These are phyloP conservation scores for Linum usitatissimum DNA, from an alignment of 345 rosid species.

Conservation along the genomic window DNA sequence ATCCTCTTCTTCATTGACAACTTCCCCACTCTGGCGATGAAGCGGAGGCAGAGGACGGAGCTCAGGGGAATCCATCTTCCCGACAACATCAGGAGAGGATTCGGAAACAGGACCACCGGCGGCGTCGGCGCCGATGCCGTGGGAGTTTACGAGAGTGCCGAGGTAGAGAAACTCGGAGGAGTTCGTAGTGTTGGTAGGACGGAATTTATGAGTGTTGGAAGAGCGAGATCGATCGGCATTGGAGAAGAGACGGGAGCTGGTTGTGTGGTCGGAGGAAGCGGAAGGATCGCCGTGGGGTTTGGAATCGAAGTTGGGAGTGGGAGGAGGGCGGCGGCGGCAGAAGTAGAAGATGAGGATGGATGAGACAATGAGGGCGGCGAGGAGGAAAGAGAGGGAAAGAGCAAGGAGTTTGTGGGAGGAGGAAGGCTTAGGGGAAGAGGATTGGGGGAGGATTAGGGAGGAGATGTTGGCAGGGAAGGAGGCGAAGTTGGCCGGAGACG, in stretches of 20 bases:
- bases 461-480: slow-evolving; percentile 94
- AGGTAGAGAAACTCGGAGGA: slow-evolving; percentile 77
- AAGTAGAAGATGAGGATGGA: slow-evolving; percentile 27
- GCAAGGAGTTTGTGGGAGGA: slow-evolving; percentile 39
- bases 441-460: slow-evolving; percentile 64
- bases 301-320: slow-evolving; percentile 10
- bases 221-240: slow-evolving; percentile 11
- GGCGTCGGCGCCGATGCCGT: slow-evolving; percentile 25
- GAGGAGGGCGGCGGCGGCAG: slow-evolving; percentile 26
- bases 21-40: slow-evolving; percentile 32
- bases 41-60: slow-evolving; percentile 89
- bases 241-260: slow-evolving; percentile 2
- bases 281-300: slow-evolving; percentile 18
- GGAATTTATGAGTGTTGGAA: slow-evolving; percentile 22
- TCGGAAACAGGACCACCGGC: slow-evolving; percentile 18
- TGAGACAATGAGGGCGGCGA: slow-evolving; percentile 28
- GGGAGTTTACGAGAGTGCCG: slow-evolving; percentile 54
- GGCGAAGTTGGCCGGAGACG: slow-evolving; percentile 52
- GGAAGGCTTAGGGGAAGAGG: slow-evolving; percentile 29
- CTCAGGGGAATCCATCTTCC: slow-evolving; percentile 84
- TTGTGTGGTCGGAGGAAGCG: slow-evolving; percentile 26
- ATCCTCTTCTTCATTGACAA: slow-evolving; percentile 47
- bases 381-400: slow-evolving; percentile 36
- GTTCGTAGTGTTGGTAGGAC: slow-evolving; percentile 26
- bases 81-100: slow-evolving; percentile 12